Base-by-base conservation (phyloP, 305 asterid genomes). In the Solanum hybrid region DNA sequence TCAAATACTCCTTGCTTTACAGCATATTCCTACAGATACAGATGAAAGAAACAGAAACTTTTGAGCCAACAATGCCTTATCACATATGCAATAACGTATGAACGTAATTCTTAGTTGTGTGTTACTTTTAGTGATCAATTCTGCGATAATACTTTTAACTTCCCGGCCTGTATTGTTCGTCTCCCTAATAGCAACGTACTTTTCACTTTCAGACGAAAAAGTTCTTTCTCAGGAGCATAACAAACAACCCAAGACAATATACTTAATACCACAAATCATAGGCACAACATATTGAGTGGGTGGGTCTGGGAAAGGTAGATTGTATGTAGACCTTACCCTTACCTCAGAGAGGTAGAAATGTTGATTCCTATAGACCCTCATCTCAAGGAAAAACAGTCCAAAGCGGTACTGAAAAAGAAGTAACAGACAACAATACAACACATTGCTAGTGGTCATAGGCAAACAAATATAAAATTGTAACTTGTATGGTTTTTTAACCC, bases 1-100 rank as follows among this genome's bases (percentile, higher is more conserved):
- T 95, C 97, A 17, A 81, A 92, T 57, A 41, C 88, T 76, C 99
- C 98, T 90, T 95, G 98, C 22, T 96, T 96, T 4, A 92, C 91
- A 34, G 92, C 91, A 81, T 95, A 95, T 81, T 82, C 95, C 98
- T 95, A 91, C 91, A 79, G 38, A 91, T 95, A 91, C 91, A 79
- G 38, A 91, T 5, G 51, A 61, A 90, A 29, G 22, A 82, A 80
- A 57, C 37, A 84, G 51, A 41, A 72, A 87, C 22, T 24, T 75
- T n/a, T 38, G 87, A 39, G 39, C 83, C 61, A 68, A 27, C 34
- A n/a, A 33, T 14, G 6, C 65, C 65, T 31, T 22, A 24, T 26
- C 57, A 38, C 26, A 91, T 34, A 37, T 45, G 27, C 29, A 70
- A 73, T 51, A 85, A 45, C 37, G 13, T 57, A 80, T 27, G 73